These are phyloP conservation scores for Comarum palustre DNA, from an alignment of 306 rosid genomes.

Conservation along the genomic window DNA sequence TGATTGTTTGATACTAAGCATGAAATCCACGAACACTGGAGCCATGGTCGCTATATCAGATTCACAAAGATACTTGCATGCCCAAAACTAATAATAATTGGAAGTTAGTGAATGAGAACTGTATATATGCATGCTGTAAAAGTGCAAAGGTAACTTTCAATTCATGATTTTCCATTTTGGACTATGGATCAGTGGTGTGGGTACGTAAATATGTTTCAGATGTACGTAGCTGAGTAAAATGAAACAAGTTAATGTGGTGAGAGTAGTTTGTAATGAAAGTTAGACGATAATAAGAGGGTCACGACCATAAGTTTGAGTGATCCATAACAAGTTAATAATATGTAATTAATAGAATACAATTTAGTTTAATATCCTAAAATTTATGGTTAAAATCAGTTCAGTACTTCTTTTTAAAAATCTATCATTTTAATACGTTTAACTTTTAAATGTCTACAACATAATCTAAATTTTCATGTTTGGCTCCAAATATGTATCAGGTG, in stretches of 20 bases:
- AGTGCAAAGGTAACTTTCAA: background rate
- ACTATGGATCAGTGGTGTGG: background rate
- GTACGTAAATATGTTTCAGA: background rate
- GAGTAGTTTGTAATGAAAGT: too few relatives aligned
- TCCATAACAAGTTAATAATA: too few relatives aligned
- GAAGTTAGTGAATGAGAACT: background rate
- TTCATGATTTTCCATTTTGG: background rate
- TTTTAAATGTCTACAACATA: too few relatives aligned
- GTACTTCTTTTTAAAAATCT: too few relatives aligned
- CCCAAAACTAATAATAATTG: background rate
- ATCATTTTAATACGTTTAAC: too few relatives aligned
- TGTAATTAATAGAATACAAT: too few relatives aligned
- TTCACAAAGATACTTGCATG: background rate
- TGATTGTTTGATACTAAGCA: slow-evolving; percentile 1
- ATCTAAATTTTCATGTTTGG: too few relatives aligned
- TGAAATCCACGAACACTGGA: slow-evolving; percentile 21
- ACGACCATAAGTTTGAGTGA: too few relatives aligned
- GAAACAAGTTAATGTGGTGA: background rate
- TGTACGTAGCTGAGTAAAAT: background rate
- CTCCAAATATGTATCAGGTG: too few relatives aligned
- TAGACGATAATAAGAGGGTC: too few relatives aligned
- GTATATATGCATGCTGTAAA: background rate
- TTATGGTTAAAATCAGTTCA: too few relatives aligned
- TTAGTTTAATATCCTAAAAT: too few relatives aligned
- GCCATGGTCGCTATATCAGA: background rate